Conservation (phyloP, 1,284 basidiomycete genomes). For the Pseudozyma sp. region DNA sequence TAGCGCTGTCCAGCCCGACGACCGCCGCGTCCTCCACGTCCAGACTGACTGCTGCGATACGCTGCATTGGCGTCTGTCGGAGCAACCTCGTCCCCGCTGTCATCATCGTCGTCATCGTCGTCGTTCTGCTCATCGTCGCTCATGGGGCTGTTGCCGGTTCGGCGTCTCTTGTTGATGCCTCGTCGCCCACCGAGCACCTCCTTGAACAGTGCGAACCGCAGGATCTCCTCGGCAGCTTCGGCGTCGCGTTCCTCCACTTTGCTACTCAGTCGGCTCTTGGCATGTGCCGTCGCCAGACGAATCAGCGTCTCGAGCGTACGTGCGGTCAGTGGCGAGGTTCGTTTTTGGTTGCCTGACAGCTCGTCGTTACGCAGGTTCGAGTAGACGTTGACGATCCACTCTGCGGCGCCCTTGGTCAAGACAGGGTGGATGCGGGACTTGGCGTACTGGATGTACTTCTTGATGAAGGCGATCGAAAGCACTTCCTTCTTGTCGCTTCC, state of each 20-base stretch:
- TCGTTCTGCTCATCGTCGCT: conserved; percentile 45
- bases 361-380: conserved; percentile 91
- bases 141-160: conserved; percentile 53
- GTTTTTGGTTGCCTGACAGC: conserved; percentile 87
- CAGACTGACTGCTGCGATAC: conserved; percentile 60
- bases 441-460: conserved; percentile 98
- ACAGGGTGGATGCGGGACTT: conserved; percentile 80
- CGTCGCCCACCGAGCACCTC: conserved; percentile 83
- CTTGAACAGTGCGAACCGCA: conserved; percentile 97
- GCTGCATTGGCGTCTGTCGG: conserved; percentile 72
- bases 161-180: conserved; percentile 71
- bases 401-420: conserved; percentile 91
- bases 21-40: conserved; percentile 33
- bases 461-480: conserved; percentile 91
- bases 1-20: conserved; percentile 43
- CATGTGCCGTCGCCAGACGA: conserved; percentile 96
- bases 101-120: conserved; percentile 51
- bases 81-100: conserved; percentile 70
- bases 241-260: conserved; percentile 90
- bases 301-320: conserved; percentile 99
- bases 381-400: conserved; percentile 93
- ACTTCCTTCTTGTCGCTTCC: conserved; percentile 77
- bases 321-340: conserved; percentile 97
- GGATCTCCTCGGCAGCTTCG: conserved; percentile 89
- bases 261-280: conserved; percentile 88